Conservation (phyloP, 2,329 filamentous ascomycete species). For the Xylaria sp. region DNA sequence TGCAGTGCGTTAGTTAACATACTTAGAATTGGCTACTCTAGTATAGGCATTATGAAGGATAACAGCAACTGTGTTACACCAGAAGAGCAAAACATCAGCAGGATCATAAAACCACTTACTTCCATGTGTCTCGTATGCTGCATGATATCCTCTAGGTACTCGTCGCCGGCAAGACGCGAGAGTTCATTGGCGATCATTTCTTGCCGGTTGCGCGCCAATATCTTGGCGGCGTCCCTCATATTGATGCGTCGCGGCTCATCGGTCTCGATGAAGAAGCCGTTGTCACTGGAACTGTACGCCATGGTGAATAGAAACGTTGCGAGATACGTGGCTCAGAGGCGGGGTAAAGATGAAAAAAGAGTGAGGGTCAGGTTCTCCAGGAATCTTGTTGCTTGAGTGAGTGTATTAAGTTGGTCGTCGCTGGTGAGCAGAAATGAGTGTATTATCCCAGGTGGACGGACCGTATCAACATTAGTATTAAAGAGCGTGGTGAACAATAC, state of each 20-base stretch:
- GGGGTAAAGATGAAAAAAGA: slow-evolving; percentile 55
- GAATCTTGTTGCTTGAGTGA: slow-evolving; percentile 57
- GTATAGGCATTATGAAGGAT: neutral
- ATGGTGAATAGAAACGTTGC: slow-evolving; percentile 53
- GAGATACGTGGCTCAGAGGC: slow-evolving; percentile 42
- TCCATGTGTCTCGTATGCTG: slow-evolving; percentile 97
- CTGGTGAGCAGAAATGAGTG: slow-evolving; percentile 55
- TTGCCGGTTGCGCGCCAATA: slow-evolving; percentile 84
- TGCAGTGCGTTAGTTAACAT: slow-evolving; percentile 32
- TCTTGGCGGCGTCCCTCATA: slow-evolving; percentile 79
- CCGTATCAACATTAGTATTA: slow-evolving; percentile 69
- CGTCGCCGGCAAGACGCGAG: slow-evolving; percentile 83
- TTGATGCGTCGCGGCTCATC: slow-evolving; percentile 70
- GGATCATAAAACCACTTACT: slow-evolving; percentile 57
- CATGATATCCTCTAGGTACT: slow-evolving; percentile 95
- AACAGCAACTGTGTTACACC: neutral
- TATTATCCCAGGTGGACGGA: slow-evolving; percentile 58
- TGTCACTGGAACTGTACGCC: slow-evolving; percentile 59
- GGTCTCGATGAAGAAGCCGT: slow-evolving; percentile 67
- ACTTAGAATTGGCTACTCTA: neutral
- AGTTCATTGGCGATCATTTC: slow-evolving; percentile 90
- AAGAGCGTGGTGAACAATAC: slow-evolving; percentile 65
- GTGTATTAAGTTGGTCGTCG: slow-evolving; percentile 53
- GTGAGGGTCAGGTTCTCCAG: slow-evolving; percentile 63
- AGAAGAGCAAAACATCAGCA: neutral